Evolutionary conservation across 2,329 filamentous ascomycete genomes (phyloP), one percentile per base, ranked within the genome.

Genomic region (Aspergillus neotritici): DNA sequence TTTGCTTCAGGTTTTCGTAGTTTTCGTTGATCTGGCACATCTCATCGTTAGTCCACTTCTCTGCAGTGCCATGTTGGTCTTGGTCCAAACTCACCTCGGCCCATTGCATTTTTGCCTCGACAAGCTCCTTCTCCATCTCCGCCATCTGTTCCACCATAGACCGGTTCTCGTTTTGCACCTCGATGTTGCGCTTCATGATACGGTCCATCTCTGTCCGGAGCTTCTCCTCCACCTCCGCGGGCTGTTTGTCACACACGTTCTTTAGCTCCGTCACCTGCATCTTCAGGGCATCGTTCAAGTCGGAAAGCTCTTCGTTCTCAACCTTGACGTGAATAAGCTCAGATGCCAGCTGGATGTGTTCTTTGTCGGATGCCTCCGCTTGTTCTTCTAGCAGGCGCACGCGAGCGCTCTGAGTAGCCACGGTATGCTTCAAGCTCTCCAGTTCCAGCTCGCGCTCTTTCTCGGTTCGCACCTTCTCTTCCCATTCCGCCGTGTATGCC

Each of bases 161-260:
- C 47, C 86, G 78, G 60, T 97, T 98, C 70, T 95, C 88, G 56
- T 94, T 89, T 60, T 97, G 90, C 6, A 97, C 90, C 58, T 94
- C 88, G 50, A 86, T 79, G 62, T 97, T 97, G 48, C 89, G 81
- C 65, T 88, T 83, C 84, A 97, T 93, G 57, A 97, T 81, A 41
- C 86, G 80, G 43, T 96, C 90, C 70, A 94, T 90, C 67, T 97
- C 91, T 9, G 79, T 78, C 63, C 86, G 82, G 68, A 95, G 80
- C 41, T 82, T 78, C 47, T 80, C 78, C 64, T 98, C 93, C 4
- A 97, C 82, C 64, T 97, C 89, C 33, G 81, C 81, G 0, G 91
- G 89, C 67, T 97, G 93, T 55, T 82, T 85, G 62, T 96, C 87
- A 25, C 97, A 89, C 31, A 97, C 84, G 36, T 82, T 79, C 59